Conservation (phyloP, 352 stramenopile genomes). For the Pythium grandisporangium region DNA sequence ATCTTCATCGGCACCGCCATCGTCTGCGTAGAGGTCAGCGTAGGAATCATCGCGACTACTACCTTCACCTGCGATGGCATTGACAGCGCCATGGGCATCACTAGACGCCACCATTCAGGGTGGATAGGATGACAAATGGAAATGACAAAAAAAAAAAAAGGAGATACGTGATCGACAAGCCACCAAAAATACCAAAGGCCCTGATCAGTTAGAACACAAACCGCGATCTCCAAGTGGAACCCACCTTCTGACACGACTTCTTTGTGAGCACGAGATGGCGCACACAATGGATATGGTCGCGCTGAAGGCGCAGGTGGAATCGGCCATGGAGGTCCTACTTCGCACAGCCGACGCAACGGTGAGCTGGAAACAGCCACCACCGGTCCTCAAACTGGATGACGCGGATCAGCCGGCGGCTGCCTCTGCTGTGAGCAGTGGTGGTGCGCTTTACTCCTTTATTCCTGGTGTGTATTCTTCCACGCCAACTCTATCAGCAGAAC, state of each 20-base stretch:
- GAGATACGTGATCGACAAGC: no score
- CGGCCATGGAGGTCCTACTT: slow-evolving; percentile 48
- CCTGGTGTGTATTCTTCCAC: slow-evolving; percentile 43
- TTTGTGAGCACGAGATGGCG: no score
- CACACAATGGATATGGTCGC: slow-evolving; percentile 7
- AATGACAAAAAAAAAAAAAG: no score
- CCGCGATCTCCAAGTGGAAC: no score
- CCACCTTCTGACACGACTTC: slow-evolving; percentile 1
- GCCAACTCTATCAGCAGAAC: background rate
- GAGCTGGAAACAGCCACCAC: slow-evolving; percentile 30
- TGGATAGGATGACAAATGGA: no score
- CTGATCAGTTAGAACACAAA: no score
- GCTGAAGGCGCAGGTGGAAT: slow-evolving; percentile 46
- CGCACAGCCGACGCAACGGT: slow-evolving; percentile 47
- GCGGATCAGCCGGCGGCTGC: background rate
- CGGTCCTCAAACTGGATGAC: background rate
- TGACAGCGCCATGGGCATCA: no score
- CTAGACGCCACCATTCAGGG: no score
- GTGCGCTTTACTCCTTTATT: slow-evolving; percentile 37
- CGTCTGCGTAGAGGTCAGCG: slow-evolving; percentile 28
- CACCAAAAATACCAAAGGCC: no score
- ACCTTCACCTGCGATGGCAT: no score
- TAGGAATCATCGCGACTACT: slow-evolving; percentile 14
- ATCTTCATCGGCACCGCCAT: slow-evolving; percentile 11
- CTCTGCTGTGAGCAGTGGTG: no score